Evolutionary conservation across 345 rosid species (phyloP).

Genomic region (Odontarrhena argentea): DNA sequence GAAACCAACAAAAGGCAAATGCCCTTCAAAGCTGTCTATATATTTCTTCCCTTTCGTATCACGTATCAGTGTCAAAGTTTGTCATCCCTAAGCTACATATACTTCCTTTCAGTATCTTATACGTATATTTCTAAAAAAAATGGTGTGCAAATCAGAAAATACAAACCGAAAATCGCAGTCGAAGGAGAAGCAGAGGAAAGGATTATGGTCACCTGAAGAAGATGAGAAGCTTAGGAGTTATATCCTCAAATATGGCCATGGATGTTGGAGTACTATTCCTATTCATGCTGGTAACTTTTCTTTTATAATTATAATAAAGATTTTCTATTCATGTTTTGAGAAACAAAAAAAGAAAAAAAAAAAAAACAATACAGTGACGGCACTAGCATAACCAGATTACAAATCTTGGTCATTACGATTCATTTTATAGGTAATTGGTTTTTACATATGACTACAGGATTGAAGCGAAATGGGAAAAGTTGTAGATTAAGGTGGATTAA

Average conservation of each 20-base stretch:
- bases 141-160: slow-evolving; percentile 37
- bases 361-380: neutral
- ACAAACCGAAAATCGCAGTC: neutral
- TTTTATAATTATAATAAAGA: neutral
- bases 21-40: slow-evolving; percentile 33
- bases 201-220: slow-evolving; percentile 98
- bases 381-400: too few species aligned
- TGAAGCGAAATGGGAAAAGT: slow-evolving; percentile 92
- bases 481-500: slow-evolving; percentile 96
- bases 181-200: slow-evolving; percentile 67
- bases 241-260: slow-evolving; percentile 70
- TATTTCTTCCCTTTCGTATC: slow-evolving; percentile 14
- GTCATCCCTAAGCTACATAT: slow-evolving; percentile 31
- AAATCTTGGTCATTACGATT: neutral
- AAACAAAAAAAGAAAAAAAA: too few species aligned
- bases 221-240: slow-evolving; percentile 72
- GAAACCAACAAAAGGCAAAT: neutral
- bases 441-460: slow-evolving; percentile 45
- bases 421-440: slow-evolving; percentile 1
- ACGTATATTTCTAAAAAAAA: slow-evolving; percentile 4
- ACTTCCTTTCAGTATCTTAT: slow-evolving; percentile 22
- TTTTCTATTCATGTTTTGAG: neutral
- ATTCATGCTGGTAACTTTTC: slow-evolving; percentile 64
- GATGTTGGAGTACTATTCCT: slow-evolving; percentile 92
- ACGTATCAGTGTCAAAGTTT: slow-evolving; percentile 27